Conservation (phyloP, 192 early-diverging fungal genomes). For the Neocallimastix lanati region DNA sequence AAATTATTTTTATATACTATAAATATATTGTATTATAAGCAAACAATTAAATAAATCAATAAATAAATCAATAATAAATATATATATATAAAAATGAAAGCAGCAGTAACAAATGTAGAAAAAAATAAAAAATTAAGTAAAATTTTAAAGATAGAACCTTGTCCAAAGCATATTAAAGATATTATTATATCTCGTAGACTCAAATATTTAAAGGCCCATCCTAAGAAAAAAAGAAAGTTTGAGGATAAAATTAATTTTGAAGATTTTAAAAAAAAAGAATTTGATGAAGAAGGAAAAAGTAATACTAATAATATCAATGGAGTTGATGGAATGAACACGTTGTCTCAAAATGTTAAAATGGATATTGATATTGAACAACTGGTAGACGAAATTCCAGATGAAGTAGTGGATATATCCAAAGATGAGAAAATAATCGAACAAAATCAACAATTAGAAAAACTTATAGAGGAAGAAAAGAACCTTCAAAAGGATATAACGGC, state of each 20-base stretch:
- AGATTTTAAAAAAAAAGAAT: background rate
- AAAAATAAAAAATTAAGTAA: background rate
- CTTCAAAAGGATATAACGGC: background rate
- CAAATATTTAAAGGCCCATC: background rate
- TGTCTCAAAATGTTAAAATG: no score
- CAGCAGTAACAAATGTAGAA: background rate
- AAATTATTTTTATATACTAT: no score
- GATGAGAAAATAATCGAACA: background rate
- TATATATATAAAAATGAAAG: background rate
- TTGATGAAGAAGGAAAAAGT: no score
- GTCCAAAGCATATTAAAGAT: background rate
- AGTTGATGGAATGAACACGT: no score
- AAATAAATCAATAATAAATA: no score
- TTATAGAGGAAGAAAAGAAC: background rate
- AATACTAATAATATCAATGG: no score
- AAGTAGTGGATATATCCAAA: background rate
- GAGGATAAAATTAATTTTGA: background rate
- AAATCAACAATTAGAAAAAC: background rate
- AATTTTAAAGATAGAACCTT: background rate
- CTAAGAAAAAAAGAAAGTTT: background rate
- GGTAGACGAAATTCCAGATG: no score
- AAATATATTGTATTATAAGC: no score
- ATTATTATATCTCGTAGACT: background rate
- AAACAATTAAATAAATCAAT: no score
- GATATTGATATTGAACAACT: no score